These are phyloP conservation scores for Hyaloscypha finlandica DNA, from an alignment of 495 filamentous ascomycete genomes.

Conservation along the genomic window DNA sequence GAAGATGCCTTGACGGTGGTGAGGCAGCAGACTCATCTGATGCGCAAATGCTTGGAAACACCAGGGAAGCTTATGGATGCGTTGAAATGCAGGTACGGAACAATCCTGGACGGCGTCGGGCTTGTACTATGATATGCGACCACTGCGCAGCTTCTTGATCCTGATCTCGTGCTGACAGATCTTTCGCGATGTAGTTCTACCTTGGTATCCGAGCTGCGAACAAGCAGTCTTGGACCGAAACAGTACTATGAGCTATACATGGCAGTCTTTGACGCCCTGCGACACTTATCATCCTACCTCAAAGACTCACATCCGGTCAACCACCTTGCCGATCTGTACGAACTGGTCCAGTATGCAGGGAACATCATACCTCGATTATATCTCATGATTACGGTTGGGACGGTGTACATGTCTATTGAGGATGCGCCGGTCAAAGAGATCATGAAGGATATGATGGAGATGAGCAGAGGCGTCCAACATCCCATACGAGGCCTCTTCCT, in stretches of 20 bases:
- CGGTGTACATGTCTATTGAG: conserved; percentile 97
- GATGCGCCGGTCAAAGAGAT: conserved; percentile 99
- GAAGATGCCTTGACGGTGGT: conserved; percentile 96
- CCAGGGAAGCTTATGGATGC: conserved; percentile 99
- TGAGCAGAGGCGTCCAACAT: conserved; percentile 97
- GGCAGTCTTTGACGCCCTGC: conserved; percentile 96
- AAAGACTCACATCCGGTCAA: conserved; percentile 97
- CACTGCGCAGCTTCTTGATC: conserved; percentile 2
- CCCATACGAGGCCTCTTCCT: conserved; percentile 93
- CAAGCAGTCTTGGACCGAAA: conserved; percentile 92
- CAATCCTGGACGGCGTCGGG: background rate
- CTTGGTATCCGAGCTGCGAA: conserved; percentile 94
- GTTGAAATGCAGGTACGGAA: conserved; percentile 91
- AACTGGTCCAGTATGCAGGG: conserved; percentile 97
- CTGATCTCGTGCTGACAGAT: conserved; percentile 27
- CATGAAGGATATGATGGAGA: conserved; percentile 99
- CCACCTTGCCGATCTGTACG: conserved; percentile 96
- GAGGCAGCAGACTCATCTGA: conserved; percentile 90
- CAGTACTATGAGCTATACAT: conserved; percentile 99
- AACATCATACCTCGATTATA: conserved; percentile 97
- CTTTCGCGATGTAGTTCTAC: conserved; percentile 68
- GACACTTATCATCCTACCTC: conserved; percentile 93
- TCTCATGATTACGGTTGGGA: conserved; percentile 98
- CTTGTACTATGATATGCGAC: conserved; percentile 9
- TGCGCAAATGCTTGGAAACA: conserved; percentile 96